phyloP scores from a whole-genome alignment of 352 stramenopile genomes.

The Globisporangium yorkense region DNA sequence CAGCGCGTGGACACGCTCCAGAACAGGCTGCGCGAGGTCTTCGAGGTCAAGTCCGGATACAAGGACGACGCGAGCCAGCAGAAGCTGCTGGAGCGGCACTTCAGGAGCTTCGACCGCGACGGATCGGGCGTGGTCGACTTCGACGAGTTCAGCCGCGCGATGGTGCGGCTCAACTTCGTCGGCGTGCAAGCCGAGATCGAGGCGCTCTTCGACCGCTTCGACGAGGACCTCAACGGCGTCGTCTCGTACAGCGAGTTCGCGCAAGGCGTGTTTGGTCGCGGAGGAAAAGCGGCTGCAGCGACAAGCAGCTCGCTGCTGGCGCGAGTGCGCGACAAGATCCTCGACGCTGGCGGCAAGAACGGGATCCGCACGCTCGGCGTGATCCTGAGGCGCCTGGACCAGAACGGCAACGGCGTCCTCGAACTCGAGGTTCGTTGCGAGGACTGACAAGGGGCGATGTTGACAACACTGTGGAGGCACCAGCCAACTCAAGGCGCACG shows the following conservation, averaged over 20 bases:
- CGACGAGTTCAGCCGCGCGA: conserved; percentile 84
- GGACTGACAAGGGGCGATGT: neutral
- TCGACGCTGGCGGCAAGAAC: conserved; percentile 63
- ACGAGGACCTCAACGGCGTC: conserved; percentile 72
- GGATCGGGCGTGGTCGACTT: conserved; percentile 72
- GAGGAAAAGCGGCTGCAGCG: neutral
- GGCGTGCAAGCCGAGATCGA: conserved; percentile 82
- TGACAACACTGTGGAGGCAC: no score
- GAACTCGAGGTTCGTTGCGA: conserved; percentile 38
- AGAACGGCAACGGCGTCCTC: conserved; percentile 70
- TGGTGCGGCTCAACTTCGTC: conserved; percentile 86
- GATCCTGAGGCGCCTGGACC: conserved; percentile 70
- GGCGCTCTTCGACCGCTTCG: conserved; percentile 86
- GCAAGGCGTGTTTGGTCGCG: conserved; percentile 33
- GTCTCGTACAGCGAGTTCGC: conserved; percentile 79
- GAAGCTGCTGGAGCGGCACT: conserved; percentile 58
- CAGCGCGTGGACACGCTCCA: conserved; percentile 43
- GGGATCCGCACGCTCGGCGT: conserved; percentile 64
- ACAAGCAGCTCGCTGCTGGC: conserved; percentile 28
- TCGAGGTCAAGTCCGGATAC: conserved; percentile 74
- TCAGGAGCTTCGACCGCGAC: conserved; percentile 74
- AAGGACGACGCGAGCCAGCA: conserved; percentile 44
- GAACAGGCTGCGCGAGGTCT: conserved; percentile 46
- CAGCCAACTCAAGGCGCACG: neutral
- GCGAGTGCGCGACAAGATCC: conserved; percentile 41